Evolutionary conservation across 257 asterid genomes (phyloP).

Genomic region (Handroanthus guayacan): DNA sequence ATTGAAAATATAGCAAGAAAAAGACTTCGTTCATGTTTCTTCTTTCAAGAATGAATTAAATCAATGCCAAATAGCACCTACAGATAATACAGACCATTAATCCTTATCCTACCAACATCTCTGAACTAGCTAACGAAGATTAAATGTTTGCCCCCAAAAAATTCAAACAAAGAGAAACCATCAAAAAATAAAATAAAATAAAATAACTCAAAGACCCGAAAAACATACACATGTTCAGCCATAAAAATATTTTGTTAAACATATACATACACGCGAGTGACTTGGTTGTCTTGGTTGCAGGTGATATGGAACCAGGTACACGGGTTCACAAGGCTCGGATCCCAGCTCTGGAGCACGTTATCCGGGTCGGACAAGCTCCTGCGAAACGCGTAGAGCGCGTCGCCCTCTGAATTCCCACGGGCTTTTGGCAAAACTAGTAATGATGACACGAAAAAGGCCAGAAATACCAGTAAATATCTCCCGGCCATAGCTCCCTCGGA

Average conservation of each 20-base stretch:
- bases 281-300: constrained; percentile 64
- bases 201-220: not conserved
- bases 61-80: constrained; percentile 6
- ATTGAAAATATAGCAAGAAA: not conserved
- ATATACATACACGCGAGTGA: constrained; percentile 65
- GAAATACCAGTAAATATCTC: constrained; percentile 40
- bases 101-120: not conserved
- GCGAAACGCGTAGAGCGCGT: constrained; percentile 64
- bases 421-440: constrained; percentile 40
- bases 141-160: not conserved
- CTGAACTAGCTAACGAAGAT: not conserved
- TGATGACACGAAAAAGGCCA: constrained; percentile 40
- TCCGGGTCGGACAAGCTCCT: constrained; percentile 64
- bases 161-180: constrained; percentile 3
- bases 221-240: not conserved
- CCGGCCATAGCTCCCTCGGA: constrained; percentile 43
- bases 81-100: constrained; percentile 1
- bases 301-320: constrained; percentile 73
- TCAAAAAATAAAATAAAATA: not conserved
- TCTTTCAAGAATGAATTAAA: constrained; percentile 8
- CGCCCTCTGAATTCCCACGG: constrained; percentile 60
- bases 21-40: not conserved
- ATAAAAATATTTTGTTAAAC: not conserved
- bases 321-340: constrained; percentile 64
- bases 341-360: constrained; percentile 74